These are phyloP conservation scores for Crithidia expoeki DNA, from an alignment of 208 protist genomes.

Conservation along the genomic window DNA sequence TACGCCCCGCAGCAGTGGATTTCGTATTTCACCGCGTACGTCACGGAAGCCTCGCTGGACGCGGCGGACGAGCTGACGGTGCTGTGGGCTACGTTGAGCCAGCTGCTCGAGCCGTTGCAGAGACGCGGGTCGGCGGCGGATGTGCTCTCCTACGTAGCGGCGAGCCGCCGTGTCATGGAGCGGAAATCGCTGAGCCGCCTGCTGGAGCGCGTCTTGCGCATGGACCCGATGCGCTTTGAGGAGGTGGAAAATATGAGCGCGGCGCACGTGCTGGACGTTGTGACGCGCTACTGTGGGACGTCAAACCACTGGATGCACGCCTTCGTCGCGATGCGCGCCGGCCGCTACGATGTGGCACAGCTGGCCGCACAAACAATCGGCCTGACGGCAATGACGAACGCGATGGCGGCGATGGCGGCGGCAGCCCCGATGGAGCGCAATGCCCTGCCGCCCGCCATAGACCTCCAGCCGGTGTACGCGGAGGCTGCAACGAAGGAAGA, in stretches of 20 bases:
- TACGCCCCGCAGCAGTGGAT: slow-evolving; percentile 64
- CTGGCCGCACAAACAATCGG: slow-evolving; percentile 47
- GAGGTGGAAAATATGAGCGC: slow-evolving; percentile 63
- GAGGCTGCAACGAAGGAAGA: slow-evolving; percentile 58
- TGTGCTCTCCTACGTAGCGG: slow-evolving; percentile 60
- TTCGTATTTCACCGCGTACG: slow-evolving; percentile 51
- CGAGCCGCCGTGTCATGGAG: slow-evolving; percentile 74
- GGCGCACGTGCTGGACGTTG: slow-evolving; percentile 51
- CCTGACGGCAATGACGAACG: slow-evolving; percentile 38
- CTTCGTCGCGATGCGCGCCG: slow-evolving; percentile 76
- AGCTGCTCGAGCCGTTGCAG: slow-evolving; percentile 51
- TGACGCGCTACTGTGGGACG: slow-evolving; percentile 45
- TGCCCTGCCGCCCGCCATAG: slow-evolving; percentile 34
- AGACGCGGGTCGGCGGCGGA: slow-evolving; percentile 48
- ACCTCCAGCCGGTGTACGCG: slow-evolving; percentile 65
- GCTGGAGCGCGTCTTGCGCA: slow-evolving; percentile 46
- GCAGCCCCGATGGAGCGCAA: slow-evolving; percentile 38
- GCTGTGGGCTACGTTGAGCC: slow-evolving; percentile 63
- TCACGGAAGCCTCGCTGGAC: slow-evolving; percentile 40
- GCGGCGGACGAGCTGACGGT: slow-evolving; percentile 49
- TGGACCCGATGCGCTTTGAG: slow-evolving; percentile 56
- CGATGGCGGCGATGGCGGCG: slow-evolving; percentile 38
- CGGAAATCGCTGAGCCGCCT: slow-evolving; percentile 54
- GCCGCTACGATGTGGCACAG: slow-evolving; percentile 77
- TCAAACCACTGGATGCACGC: slow-evolving; percentile 64